phyloP scores from a whole-genome alignment of 768 basidiomycete genomes.

The Agrocybe pediades region DNA sequence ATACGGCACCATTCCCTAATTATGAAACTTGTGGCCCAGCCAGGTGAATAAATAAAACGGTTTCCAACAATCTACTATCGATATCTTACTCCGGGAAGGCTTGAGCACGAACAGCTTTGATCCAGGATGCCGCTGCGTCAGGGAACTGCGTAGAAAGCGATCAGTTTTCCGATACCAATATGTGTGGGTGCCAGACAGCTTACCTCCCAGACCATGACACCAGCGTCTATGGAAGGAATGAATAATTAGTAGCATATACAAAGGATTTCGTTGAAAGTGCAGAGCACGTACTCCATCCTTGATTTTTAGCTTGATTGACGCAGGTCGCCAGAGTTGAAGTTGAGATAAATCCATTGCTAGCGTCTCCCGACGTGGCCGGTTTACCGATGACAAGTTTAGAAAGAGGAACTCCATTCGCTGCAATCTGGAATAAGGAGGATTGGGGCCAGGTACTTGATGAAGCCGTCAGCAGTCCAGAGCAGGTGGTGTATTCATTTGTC shows the following conservation, averaged over 20 bases:
- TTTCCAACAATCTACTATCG: neutral
- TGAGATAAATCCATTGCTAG: conserved; percentile 63
- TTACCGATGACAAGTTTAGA: conserved; percentile 79
- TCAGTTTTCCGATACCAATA: neutral
- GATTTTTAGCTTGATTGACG: conserved; percentile 52
- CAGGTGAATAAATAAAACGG: neutral
- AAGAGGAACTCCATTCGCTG: conserved; percentile 54
- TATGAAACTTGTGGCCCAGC: neutral
- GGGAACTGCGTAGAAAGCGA: conserved; percentile 32
- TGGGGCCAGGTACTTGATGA: conserved; percentile 68
- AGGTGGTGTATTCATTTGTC: conserved; percentile 61
- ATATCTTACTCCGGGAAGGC: conserved; percentile 33
- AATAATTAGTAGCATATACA: neutral
- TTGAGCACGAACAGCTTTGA: conserved; percentile 34
- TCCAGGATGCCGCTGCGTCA: conserved; percentile 41
- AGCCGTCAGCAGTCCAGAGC: conserved; percentile 53
- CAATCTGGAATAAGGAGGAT: conserved; percentile 60
- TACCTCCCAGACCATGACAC: conserved; percentile 43
- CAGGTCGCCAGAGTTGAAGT: conserved; percentile 59
- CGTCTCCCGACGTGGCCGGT: conserved; percentile 53
- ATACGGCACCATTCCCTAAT: no score
- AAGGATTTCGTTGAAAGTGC: neutral
- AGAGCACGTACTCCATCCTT: conserved; percentile 69
- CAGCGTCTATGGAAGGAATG: conserved; percentile 26
- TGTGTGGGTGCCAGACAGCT: neutral